Conservation (phyloP, 73 alveolate genomes). For the Tetrahymena elliotti region DNA sequence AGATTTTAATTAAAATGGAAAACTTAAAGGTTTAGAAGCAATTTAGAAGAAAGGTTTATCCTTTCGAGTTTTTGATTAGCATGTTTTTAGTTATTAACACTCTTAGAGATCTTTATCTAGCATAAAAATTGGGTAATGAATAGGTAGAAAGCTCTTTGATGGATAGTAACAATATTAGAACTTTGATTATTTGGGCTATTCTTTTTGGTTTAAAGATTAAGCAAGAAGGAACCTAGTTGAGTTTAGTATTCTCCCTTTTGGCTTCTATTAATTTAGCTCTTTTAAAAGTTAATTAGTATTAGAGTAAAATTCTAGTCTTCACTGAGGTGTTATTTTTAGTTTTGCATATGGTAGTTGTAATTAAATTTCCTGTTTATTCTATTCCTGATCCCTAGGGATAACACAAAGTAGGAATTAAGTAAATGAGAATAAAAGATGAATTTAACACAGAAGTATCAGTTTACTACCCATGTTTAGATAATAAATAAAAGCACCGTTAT, state of each 20-base stretch:
- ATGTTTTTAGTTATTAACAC: background rate
- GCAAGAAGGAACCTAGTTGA: background rate
- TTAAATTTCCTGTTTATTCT: background rate
- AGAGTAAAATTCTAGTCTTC: background rate
- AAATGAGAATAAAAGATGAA: background rate
- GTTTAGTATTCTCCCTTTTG: background rate
- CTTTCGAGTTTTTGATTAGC: background rate
- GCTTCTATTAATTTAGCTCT: background rate
- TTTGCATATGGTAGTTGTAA: background rate
- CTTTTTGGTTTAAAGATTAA: background rate
- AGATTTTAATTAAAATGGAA: background rate
- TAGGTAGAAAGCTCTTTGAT: background rate
- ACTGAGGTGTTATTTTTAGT: background rate
- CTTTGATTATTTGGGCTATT: background rate
- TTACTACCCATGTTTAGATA: background rate
- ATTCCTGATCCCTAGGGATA: background rate
- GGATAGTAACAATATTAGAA: background rate
- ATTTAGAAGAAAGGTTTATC: background rate
- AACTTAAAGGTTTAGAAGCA: background rate
- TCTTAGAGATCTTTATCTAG: background rate
- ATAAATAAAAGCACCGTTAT: background rate
- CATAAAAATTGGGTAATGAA: background rate
- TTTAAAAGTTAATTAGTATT: background rate
- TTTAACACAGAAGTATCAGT: background rate
- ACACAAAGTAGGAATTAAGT: background rate